These are phyloP conservation scores for Flaveria ramosissima DNA, from an alignment of 129 eudicot genomes.

Conservation along the genomic window DNA sequence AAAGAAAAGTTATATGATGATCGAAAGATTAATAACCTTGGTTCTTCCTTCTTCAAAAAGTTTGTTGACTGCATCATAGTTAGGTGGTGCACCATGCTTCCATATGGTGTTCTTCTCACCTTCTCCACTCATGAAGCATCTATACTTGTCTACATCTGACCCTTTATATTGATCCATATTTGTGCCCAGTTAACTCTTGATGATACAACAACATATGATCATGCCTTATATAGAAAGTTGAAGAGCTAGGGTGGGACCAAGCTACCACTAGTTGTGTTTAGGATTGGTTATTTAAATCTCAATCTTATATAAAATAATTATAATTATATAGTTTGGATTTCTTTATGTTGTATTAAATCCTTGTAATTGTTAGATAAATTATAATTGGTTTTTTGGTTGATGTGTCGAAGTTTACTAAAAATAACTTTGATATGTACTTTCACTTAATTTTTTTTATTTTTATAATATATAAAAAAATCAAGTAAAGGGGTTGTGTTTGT, in stretches of 20 bases:
- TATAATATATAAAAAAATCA: too few species aligned
- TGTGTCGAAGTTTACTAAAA: too few species aligned
- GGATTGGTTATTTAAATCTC: background rate
- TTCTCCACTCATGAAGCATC: conserved; percentile 63
- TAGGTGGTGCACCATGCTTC: conserved; percentile 70
- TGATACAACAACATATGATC: background rate
- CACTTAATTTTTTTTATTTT: too few species aligned
- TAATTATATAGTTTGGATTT: background rate
- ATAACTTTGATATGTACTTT: too few species aligned
- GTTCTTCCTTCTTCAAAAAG: conserved; percentile 92
- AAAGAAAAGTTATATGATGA: background rate
- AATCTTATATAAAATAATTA: background rate
- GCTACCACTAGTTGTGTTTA: background rate
- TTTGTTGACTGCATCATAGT: conserved; percentile 75
- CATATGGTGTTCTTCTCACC: conserved; percentile 72
- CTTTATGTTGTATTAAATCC: background rate
- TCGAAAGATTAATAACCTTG: conserved; percentile 65
- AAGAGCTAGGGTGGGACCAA: background rate
- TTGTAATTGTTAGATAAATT: too few species aligned
- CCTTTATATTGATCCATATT: conserved; percentile 33
- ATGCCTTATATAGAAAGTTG: conserved; percentile 12
- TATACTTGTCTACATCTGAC: conserved; percentile 59
- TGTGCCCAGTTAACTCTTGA: background rate
- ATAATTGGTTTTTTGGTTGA: too few species aligned
- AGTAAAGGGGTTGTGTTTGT: too few species aligned